Percentiles rank a stretch among this genome's conserved stretches.
Conservation (phyloP, 495 filamentous ascomycete genomes). For the Penicillium steckii region DNA sequence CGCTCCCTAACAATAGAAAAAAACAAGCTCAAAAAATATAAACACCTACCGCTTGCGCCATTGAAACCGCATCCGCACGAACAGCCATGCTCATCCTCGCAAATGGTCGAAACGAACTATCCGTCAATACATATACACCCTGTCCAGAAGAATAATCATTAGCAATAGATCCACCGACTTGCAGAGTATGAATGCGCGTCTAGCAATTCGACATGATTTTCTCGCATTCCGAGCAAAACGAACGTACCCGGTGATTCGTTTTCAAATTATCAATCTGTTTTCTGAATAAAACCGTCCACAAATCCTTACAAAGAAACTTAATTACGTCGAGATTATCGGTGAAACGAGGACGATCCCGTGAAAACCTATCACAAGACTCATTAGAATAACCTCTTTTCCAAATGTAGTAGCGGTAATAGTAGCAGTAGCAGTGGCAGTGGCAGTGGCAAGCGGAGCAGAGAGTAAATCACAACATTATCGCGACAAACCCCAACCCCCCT, state of each 20-base stretch:
- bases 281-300: constrained; percentile 90
- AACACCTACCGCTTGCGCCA: constrained; percentile 83
- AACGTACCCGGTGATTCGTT: constrained; percentile 85
- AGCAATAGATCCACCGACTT: constrained; percentile 6
- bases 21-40: no score
- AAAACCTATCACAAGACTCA: constrained; percentile 62
- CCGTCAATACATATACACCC: constrained; percentile 95
- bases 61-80: constrained; percentile 64
- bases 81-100: constrained; percentile 79
- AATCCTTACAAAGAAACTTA: constrained; percentile 97
- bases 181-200: no score
- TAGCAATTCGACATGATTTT: no score
- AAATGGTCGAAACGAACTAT: constrained; percentile 89
- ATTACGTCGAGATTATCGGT: constrained; percentile 86
- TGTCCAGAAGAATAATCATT: constrained; percentile 26
- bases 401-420: no score
- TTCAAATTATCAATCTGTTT: constrained; percentile 99
- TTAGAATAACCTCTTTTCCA: no score
- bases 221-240: no score
- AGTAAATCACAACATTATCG: no score
- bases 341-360: constrained; percentile 81
- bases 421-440: no score
- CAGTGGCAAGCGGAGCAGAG: no score
- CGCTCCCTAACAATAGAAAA: no score
- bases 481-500: no score